These are phyloP conservation scores for Diplosphaera chodatii DNA, from an alignment of 139 green algal species.

Conservation along the genomic window DNA sequence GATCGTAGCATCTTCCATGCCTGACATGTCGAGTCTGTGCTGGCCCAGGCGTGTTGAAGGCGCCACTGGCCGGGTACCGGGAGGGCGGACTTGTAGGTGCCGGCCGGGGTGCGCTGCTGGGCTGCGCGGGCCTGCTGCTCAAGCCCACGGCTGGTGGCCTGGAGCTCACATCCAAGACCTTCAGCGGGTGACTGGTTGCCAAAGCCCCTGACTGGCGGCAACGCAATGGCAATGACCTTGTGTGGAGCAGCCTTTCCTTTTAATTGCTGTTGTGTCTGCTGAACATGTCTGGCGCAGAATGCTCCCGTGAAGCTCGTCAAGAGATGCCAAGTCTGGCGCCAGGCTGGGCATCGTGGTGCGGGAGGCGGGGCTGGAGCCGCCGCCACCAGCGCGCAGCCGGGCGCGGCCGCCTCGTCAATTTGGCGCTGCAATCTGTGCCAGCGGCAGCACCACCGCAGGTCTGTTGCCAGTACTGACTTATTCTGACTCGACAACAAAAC, in stretches of 20 bases:
- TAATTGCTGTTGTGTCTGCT: no score
- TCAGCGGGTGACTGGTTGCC: background rate
- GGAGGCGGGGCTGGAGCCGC: constrained; percentile 3
- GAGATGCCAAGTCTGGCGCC: no score
- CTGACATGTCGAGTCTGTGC: constrained; percentile 15
- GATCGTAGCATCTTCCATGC: no score
- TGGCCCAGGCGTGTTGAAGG: constrained; percentile 37
- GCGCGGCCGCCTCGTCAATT: constrained; percentile 24
- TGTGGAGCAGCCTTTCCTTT: no score
- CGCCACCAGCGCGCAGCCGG: constrained; percentile 9
- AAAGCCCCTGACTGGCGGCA: no score
- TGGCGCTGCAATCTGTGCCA: background rate
- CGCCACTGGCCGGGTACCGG: constrained; percentile 33
- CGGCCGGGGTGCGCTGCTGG: constrained; percentile 22
- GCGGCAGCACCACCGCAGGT: no score
- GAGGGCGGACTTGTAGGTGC: constrained; percentile 27
- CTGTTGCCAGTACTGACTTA: no score
- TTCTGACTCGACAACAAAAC: no score
- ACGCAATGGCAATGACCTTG: no score
- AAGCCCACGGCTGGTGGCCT: constrained; percentile 47
- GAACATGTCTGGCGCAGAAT: no score
- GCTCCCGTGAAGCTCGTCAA: no score
- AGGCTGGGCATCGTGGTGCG: background rate
- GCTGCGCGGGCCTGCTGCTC: constrained; percentile 24
- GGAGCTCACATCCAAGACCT: constrained; percentile 33